Evolutionary conservation across 164 flowering plant species (phyloP), one percentile per base, ranked within the genome.

Genomic region (Vitis rupestris): DNA sequence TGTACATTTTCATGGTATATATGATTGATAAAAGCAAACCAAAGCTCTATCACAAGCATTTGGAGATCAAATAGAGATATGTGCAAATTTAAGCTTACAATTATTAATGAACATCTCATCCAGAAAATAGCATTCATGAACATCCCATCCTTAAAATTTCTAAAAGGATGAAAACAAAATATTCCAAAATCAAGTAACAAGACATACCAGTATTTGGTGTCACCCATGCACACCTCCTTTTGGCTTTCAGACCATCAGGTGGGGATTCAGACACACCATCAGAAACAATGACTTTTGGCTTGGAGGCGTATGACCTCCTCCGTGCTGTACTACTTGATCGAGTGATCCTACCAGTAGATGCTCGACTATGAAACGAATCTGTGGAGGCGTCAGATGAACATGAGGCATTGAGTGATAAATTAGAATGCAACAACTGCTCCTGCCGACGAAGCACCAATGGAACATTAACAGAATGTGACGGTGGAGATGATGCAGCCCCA

Each of bases 321-420:
- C 86, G 74, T 10, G 78, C 78, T 9, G 70, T 16, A 68, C 86
- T 80, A 54, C 67, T 59, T 16, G 87, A 72, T 59, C 87, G 74
- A 11, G 54, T 76, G 31, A 86, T 71, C 71, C 83, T 81, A 27
- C 90, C 90, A 61, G 85, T 84, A 4, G 87, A 86, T 50, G 86
- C 86, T 62, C 84, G 78, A 72, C 90, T 84, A 50, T 72, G 80
- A 61, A 82, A 75, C 2, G 90, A 86, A 70, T 86, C 87, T 8
- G 86, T 74, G 13, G 90, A 86, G 8, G 90, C 87, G 78, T 84
- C 87, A 29, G 90, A 84, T 0, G 90, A 86, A 67, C 86, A 86
- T 12, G 87, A 86, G 2, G 90, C 90, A 69, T 74, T 86, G 37
- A 82, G 63, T 2, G 86, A 86, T 49, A 78, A 78, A 63, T 74